phyloP scores from a whole-genome alignment of 306 rosid genomes.

The Trifolium fragiferum region DNA sequence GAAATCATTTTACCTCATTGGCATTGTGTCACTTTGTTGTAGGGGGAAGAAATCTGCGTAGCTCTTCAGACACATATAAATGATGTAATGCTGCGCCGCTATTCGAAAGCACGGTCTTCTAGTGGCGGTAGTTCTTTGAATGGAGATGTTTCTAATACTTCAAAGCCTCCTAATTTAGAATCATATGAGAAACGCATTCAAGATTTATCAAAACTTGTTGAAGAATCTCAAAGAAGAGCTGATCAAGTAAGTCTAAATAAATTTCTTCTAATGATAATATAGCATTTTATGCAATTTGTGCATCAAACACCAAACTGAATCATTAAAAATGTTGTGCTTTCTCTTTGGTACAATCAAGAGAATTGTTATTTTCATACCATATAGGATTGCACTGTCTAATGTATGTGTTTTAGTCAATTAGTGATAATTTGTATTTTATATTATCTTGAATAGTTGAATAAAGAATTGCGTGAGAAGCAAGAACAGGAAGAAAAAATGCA shows the following conservation, averaged over 20 bases:
- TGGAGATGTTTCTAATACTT: conserved; percentile 68
- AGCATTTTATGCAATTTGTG: conserved; percentile 19
- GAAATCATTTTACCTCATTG: conserved; percentile 19
- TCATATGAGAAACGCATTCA: conserved; percentile 72
- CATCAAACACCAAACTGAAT: conserved; percentile 30
- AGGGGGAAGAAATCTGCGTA: conserved; percentile 99
- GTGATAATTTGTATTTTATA: conserved; percentile 19
- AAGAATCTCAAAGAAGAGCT: conserved; percentile 80
- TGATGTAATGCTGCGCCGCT: conserved; percentile 97
- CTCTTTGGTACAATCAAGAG: not conserved
- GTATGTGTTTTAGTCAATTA: conserved; percentile 3
- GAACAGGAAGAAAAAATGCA: conserved; percentile 65
- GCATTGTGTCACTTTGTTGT: conserved; percentile 28
- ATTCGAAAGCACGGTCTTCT: conserved; percentile 85
- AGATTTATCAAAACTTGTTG: conserved; percentile 76
- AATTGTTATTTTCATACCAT: conserved; percentile 1
- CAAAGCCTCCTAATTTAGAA: conserved; percentile 63
- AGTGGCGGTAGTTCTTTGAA: conserved; percentile 60
- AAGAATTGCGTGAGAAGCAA: conserved; percentile 75
- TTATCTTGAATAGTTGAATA: conserved; percentile 58
- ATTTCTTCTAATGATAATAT: conserved; percentile 20
- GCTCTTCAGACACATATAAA: conserved; percentile 99
- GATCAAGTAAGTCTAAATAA: conserved; percentile 67
- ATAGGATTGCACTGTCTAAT: not conserved
- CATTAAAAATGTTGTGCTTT: not conserved